Evolutionary conservation across 2,329 filamentous ascomycete genomes (phyloP), one percentile per base, ranked within the genome.

Genomic region (Fusarium globosum): DNA sequence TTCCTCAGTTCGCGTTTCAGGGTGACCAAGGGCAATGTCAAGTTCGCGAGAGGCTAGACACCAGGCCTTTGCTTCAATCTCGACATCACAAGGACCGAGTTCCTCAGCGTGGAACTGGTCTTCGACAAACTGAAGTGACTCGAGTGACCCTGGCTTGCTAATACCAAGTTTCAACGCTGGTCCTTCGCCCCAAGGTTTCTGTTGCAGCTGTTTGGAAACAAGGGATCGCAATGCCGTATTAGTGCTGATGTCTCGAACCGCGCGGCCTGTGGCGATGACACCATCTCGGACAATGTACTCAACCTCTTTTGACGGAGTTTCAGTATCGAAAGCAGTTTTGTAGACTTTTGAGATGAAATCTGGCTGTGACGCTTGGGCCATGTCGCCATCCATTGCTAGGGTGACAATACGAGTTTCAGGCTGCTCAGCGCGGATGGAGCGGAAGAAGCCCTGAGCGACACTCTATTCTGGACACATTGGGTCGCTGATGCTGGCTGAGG

Each of bases 371-470:
- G 4, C 16, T 6, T 7, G 7, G 3, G 6, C 6, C 3, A 21
- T 23, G 5, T 18, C 16, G 0, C 26, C 43, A 2, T 57, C 36
- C 0, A 63, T 33, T 7, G 59, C 30, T 11, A 67, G 18, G 2
- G 43, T 43, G 21, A 57, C 51, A 4, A 57, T 51, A 4, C 45
- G 43, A 6, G 39, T 49, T 20, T 67, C 64, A n/a, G 60, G 33
- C 23, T 51, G 51, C 21, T 67, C 64, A 0, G 64, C 60, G 1
- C 64, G 48, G 5, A 67, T 39, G 1, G 59, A 56, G 6, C 61
- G 42, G 12, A 67, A 64, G 42, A 67, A 57, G 11, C 64, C 64
- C 13, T 58, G 38, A 4, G 60, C 59, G 0, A 64, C 51, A 11
- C 14, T 28, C 6, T 46, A 41, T 6, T 41, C 30, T 30, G 30